phyloP scores from a whole-genome alignment of 306 rosid species.

The Castanea crenata region DNA sequence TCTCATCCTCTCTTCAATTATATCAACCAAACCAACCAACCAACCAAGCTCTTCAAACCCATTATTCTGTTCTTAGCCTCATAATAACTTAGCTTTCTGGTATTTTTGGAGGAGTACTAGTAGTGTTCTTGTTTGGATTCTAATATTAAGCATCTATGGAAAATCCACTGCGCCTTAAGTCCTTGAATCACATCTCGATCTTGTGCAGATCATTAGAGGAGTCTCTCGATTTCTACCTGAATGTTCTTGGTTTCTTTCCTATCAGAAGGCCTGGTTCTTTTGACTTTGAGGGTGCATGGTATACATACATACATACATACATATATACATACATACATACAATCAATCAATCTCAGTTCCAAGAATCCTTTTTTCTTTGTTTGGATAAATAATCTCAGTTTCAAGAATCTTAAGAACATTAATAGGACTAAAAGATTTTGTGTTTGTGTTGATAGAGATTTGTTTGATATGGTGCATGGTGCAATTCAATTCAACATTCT shows the following conservation, averaged over 20 bases:
- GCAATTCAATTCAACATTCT: no score
- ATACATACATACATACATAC: neutral
- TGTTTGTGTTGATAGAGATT: no score
- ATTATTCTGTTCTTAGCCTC: neutral
- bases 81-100: neutral
- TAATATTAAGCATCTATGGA: conserved; percentile 13
- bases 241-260: conserved; percentile 66
- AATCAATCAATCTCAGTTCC: neutral
- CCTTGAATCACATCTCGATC: conserved; percentile 81
- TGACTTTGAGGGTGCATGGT: conserved; percentile 52
- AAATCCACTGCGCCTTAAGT: conserved; percentile 65
- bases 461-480: no score
- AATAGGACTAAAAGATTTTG: no score
- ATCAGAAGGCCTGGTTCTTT: conserved; percentile 47
- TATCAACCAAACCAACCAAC: no score
- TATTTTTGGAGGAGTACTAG: neutral
- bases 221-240: conserved; percentile 56
- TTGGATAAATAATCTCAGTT: neutral
- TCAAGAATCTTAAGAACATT: no score
- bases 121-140: neutral
- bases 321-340: no score
- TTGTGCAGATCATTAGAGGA: conserved; percentile 62
- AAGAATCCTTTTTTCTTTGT: neutral
- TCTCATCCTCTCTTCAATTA: no score
- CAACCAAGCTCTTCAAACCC: neutral